A percentile compares a stretch with the other conserved stretches of the same genome.
Conservation (phyloP, 139 green algal species). For the Closterium sp. region DNA sequence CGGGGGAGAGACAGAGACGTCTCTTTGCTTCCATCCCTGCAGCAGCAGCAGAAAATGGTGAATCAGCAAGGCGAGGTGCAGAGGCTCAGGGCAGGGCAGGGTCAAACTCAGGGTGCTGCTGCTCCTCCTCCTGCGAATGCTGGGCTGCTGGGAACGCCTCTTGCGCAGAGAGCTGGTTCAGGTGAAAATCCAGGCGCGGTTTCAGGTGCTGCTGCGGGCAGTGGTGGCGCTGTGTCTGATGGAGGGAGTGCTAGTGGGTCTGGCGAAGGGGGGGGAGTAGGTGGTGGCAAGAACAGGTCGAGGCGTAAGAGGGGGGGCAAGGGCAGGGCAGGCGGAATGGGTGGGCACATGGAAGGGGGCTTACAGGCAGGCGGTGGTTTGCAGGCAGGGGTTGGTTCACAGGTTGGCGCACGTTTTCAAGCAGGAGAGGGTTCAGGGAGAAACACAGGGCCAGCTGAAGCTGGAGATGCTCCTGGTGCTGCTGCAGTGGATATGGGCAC, state of each 20-base stretch:
- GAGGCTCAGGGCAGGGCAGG: not conserved
- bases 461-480: not conserved
- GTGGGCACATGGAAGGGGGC: not conserved
- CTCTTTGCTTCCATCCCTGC: not conserved
- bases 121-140: not conserved
- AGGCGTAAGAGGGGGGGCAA: not conserved
- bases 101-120: not conserved
- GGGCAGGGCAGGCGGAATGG: not conserved
- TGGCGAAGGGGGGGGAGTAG: not conserved
- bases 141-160: not conserved
- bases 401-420: not conserved
- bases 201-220: not conserved
- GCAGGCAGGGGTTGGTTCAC: not conserved
- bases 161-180: not conserved
- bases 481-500: not conserved
- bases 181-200: not conserved
- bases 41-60: not conserved
- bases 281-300: not conserved
- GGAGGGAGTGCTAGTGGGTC: not conserved
- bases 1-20: not conserved
- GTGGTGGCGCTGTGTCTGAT: not conserved
- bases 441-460: not conserved
- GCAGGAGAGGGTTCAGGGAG: not conserved
- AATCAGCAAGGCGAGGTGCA: not conserved
- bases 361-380: not conserved